phyloP scores from a whole-genome alignment of 306 rosid species.

The Rubus parviflorus region DNA sequence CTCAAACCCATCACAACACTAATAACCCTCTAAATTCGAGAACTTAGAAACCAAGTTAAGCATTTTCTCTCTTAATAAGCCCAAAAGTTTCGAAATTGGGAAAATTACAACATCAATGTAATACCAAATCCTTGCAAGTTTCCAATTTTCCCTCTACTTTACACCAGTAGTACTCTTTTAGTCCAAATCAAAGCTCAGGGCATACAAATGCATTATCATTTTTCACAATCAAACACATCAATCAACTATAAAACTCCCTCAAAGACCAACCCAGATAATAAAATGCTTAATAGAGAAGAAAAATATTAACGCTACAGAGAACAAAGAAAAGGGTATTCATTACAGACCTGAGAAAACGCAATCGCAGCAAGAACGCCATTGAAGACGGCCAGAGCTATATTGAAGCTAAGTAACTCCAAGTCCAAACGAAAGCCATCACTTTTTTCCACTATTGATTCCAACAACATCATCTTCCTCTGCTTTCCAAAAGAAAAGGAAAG shows the following conservation, averaged over 20 bases:
- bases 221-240: background rate
- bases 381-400: constrained; percentile 48
- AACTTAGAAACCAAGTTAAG: background rate
- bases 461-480: constrained; percentile 14
- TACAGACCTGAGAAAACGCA: constrained; percentile 62
- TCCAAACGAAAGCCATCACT: constrained; percentile 37
- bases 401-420: constrained; percentile 47
- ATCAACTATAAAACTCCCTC: background rate
- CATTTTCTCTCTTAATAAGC: background rate
- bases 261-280: constrained; percentile 5
- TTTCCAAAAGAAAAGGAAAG: constrained; percentile 4
- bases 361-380: constrained; percentile 49
- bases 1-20: background rate
- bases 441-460: constrained; percentile 24
- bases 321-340: background rate
- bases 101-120: background rate
- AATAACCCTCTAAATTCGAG: background rate
- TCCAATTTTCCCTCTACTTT: constrained; percentile 1
- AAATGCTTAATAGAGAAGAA: background rate
- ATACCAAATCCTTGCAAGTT: background rate
- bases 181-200: constrained; percentile 1
- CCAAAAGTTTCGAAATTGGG: background rate
- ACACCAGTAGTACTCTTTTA: background rate
- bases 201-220: background rate
- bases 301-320: constrained; percentile 4